These are phyloP conservation scores for Ophiostoma ips DNA, from an alignment of 2,329 filamentous ascomycete species.

Conservation along the genomic window DNA sequence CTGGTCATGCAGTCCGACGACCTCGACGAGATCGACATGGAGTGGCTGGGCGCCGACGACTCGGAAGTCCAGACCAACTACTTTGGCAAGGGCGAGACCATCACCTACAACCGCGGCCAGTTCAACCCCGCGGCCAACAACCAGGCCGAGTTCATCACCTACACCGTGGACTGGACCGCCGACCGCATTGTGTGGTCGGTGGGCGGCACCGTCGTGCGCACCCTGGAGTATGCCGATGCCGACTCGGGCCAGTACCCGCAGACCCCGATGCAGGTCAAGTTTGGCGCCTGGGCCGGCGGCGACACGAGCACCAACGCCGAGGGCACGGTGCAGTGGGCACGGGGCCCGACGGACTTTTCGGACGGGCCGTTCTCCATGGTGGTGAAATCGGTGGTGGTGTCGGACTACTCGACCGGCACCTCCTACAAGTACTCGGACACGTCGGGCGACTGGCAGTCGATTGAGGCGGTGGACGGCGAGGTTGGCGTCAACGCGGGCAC, in stretches of 20 bases:
- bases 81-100: conserved; percentile 83
- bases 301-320: conserved; percentile 56
- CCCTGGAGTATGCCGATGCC: conserved; percentile 56
- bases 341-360: conserved; percentile 71
- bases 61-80: conserved; percentile 89
- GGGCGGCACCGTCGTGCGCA: conserved; percentile 62
- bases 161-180: conserved; percentile 82
- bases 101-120: conserved; percentile 73
- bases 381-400: conserved; percentile 60
- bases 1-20: conserved; percentile 82
- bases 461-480: conserved; percentile 62
- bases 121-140: conserved; percentile 59
- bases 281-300: conserved; percentile 85
- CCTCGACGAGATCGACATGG: conserved; percentile 93
- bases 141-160: conserved; percentile 68
- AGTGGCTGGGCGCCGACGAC: conserved; percentile 74
- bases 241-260: conserved; percentile 70
- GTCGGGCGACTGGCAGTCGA: conserved; percentile 68
- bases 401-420: conserved; percentile 86
- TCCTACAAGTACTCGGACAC: conserved; percentile 71
- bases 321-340: conserved; percentile 83
- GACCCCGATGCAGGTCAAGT: conserved; percentile 86
- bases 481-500: conserved; percentile 53
- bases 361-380: conserved; percentile 77
- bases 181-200: conserved; percentile 79